Percentiles rank a stretch among this genome's conserved stretches.
phyloP scores from a whole-genome alignment of 2,329 filamentous ascomycete species.

The Volutella citrinella region DNA sequence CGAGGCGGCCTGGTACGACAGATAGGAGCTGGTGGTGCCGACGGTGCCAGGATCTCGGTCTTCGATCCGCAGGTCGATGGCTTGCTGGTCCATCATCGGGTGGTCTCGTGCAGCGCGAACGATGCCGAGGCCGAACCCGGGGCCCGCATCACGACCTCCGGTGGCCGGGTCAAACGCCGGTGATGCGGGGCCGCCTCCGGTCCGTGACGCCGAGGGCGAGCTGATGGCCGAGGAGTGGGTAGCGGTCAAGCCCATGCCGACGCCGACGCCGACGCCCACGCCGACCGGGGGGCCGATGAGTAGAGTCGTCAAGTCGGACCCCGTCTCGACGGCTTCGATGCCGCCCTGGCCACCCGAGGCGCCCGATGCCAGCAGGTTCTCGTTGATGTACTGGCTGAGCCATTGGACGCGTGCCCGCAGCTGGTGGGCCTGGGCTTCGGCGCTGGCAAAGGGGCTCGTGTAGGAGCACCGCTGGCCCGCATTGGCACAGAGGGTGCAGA shows the following conservation, averaged over 20 bases:
- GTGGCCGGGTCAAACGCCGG: neutral
- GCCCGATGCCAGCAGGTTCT: slow-evolving; percentile 23
- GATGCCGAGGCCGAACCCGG: slow-evolving; percentile 9
- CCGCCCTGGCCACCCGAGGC: slow-evolving; percentile 15
- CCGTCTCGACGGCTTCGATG: slow-evolving; percentile 36
- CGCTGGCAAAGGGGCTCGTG: slow-evolving; percentile 29
- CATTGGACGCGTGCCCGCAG: slow-evolving; percentile 39
- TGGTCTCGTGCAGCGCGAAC: slow-evolving; percentile 11
- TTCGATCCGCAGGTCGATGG: slow-evolving; percentile 11
- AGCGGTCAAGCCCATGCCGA: neutral
- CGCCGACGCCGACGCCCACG: slow-evolving; percentile 2
- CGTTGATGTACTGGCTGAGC: slow-evolving; percentile 37
- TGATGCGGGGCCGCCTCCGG: neutral
- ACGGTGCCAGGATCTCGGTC: slow-evolving; percentile 19
- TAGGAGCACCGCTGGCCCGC: slow-evolving; percentile 38
- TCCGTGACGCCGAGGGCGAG: slow-evolving; percentile 11
- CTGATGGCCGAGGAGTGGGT: slow-evolving; percentile 6
- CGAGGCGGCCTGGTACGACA: slow-evolving; percentile 19
- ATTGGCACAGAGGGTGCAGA: slow-evolving; percentile 37
- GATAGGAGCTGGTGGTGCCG: slow-evolving; percentile 16
- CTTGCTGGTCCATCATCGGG: slow-evolving; percentile 8
- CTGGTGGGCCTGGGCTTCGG: slow-evolving; percentile 32
- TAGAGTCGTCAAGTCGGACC: slow-evolving; percentile 24
- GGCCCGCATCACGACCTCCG: no score
- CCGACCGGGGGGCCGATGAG: slow-evolving; percentile 2